Evolutionary conservation across 495 filamentous ascomycete species (phyloP).

Genomic region (Penicillium parvum): DNA sequence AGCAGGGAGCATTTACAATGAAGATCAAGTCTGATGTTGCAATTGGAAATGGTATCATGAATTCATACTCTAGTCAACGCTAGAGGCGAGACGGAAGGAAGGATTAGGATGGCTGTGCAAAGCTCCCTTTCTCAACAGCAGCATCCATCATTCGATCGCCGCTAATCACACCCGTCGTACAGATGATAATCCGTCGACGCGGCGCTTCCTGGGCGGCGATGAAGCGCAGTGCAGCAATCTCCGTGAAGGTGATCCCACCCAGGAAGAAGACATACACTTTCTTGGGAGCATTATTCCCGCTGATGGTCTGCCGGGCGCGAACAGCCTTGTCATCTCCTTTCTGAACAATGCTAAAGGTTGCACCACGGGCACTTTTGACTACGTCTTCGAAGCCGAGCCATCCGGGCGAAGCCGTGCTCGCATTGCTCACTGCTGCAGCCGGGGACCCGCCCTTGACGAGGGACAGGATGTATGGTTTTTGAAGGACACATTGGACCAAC

Average conservation of each 20-base stretch:
- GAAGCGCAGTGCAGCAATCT: constrained; percentile 91
- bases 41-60: constrained; percentile 15
- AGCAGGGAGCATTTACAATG: not conserved
- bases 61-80: constrained; percentile 7
- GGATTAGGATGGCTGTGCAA: constrained; percentile 40
- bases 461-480: constrained; percentile 77
- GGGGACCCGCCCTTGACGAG: constrained; percentile 55
- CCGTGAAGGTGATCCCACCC: constrained; percentile 89
- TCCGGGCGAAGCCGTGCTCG: constrained; percentile 64
- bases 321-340: constrained; percentile 91
- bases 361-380: constrained; percentile 76
- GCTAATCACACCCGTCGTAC: constrained; percentile 85
- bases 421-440: constrained; percentile 42
- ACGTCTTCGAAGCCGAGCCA: constrained; percentile 90
- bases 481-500: constrained; percentile 89
- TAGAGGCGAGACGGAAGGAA: constrained; percentile 3
- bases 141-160: constrained; percentile 86
- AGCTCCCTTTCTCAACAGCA: constrained; percentile 69
- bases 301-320: constrained; percentile 77
- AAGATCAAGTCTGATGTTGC: not conserved
- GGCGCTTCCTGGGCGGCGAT: constrained; percentile 83
- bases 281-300: constrained; percentile 62
- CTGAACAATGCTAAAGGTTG: constrained; percentile 88
- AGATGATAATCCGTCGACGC: constrained; percentile 80
- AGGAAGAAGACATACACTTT: constrained; percentile 91